phyloP scores from a whole-genome alignment of 495 filamentous ascomycete species.

The Aspergillus biplanus region DNA sequence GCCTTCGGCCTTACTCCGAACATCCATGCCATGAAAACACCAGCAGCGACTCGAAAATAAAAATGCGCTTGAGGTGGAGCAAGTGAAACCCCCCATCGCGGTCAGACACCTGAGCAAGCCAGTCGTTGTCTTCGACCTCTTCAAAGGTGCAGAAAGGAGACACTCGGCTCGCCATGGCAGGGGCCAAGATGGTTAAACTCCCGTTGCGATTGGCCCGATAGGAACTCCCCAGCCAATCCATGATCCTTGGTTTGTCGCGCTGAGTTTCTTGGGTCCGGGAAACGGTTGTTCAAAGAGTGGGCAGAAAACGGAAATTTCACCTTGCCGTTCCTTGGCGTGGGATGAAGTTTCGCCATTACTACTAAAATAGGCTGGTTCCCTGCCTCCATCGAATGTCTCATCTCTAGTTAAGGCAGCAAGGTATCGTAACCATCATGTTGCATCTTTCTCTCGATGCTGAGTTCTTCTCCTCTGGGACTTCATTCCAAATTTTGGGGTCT shows the following conservation, averaged over 20 bases:
- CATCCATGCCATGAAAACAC: no score
- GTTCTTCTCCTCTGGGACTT: no score
- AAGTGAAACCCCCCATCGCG: not conserved
- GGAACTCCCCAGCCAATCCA: slow-evolving; percentile 3
- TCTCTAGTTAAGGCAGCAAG: no score
- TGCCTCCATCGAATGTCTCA: no score
- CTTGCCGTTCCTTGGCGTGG: not conserved
- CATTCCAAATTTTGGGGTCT: no score
- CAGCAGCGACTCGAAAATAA: no score
- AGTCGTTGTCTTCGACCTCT: not conserved
- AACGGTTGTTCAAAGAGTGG: not conserved
- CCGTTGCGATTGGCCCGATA: slow-evolving; percentile 15
- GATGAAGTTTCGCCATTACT: not conserved
- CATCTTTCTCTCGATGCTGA: no score
- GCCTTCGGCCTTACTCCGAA: no score
- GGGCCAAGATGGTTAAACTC: not conserved
- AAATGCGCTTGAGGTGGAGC: no score
- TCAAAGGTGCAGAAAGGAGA: slow-evolving; percentile 2
- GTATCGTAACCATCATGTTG: no score
- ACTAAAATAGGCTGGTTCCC: no score
- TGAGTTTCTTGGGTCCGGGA: not conserved
- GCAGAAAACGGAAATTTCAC: not conserved
- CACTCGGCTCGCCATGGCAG: not conserved
- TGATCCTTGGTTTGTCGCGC: not conserved
- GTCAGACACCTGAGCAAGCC: not conserved